phyloP scores from a whole-genome alignment of 2,329 filamentous ascomycete species.

The Cytospora paraplurivora region DNA sequence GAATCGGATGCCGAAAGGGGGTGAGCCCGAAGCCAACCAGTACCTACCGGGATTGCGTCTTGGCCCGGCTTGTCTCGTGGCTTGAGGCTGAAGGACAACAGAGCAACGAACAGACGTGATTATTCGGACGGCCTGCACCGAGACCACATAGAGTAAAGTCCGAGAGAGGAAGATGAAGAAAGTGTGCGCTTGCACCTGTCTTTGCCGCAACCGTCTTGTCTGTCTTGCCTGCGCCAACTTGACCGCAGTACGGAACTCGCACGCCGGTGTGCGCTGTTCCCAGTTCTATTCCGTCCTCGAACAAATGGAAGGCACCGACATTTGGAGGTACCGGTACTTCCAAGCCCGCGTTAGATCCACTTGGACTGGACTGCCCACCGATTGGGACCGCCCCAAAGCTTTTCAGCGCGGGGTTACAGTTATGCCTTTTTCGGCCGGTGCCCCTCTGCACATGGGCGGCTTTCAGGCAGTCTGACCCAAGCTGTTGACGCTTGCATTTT shows the following conservation, averaged over 20 bases:
- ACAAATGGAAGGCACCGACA: too few relatives aligned
- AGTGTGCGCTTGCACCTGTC: neutral
- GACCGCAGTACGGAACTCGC: too few relatives aligned
- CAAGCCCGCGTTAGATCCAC: neutral
- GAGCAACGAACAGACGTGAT: neutral
- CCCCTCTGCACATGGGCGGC: conserved; percentile 4
- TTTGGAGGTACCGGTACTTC: conserved; percentile 21
- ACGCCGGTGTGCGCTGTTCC: neutral
- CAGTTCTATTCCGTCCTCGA: too few relatives aligned
- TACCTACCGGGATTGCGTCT: neutral
- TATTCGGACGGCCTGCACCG: too few relatives aligned
- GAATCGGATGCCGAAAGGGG: conserved; percentile 18
- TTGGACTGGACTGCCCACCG: conserved; percentile 21
- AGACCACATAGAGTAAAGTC: too few relatives aligned
- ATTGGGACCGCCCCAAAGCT: conserved; percentile 27
- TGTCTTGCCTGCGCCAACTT: too few relatives aligned
- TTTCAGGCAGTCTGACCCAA: neutral
- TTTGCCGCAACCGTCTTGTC: neutral
- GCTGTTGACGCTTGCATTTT: neutral
- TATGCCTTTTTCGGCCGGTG: conserved; percentile 15
- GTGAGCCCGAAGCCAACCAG: neutral
- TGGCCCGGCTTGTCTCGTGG: conserved; percentile 2
- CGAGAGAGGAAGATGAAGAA: neutral
- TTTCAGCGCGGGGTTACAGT: conserved; percentile 23
- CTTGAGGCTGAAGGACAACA: neutral